phyloP scores from a whole-genome alignment of 495 filamentous ascomycete species.

The Aspergillus sclerotioniger region DNA sequence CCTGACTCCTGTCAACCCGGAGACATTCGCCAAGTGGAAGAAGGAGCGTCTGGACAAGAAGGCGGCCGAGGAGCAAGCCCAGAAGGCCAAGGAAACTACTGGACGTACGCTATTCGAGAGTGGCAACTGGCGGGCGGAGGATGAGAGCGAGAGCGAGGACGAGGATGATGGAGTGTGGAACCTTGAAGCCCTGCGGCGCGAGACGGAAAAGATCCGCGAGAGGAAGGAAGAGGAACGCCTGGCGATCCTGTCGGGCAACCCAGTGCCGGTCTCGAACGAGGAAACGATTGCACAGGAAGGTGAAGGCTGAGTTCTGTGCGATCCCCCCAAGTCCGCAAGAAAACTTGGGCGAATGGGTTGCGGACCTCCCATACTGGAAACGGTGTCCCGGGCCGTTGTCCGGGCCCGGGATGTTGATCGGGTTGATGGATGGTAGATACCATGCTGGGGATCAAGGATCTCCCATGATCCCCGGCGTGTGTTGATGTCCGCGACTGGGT shows the following conservation, averaged over 20 bases:
- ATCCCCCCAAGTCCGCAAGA: constrained; percentile 22
- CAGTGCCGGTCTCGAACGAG: constrained; percentile 23
- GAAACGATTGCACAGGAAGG: constrained; percentile 27
- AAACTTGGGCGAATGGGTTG: constrained; percentile 32
- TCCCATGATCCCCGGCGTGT: constrained; percentile 12
- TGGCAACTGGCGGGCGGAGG: constrained; percentile 81
- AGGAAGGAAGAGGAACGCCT: constrained; percentile 47
- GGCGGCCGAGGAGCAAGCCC: constrained; percentile 84
- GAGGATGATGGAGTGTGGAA: constrained; percentile 65
- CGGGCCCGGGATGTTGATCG: constrained; percentile 26
- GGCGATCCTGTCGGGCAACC: constrained; percentile 31
- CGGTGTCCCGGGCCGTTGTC: constrained; percentile 24
- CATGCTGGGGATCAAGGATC: constrained; percentile 10
- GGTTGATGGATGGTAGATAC: constrained; percentile 25
- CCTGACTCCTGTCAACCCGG: constrained; percentile 87
- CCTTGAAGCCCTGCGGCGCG: constrained; percentile 67
- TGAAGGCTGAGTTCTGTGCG: constrained; percentile 29
- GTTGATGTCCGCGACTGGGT: constrained; percentile 16
- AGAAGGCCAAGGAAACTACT: constrained; percentile 89
- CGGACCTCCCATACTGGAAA: constrained; percentile 27
- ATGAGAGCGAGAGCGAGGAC: constrained; percentile 61
- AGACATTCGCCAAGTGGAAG: constrained; percentile 95
- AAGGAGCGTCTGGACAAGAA: constrained; percentile 92
- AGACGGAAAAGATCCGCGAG: constrained; percentile 62
- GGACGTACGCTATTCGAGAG: constrained; percentile 93